Evolutionary conservation across 2,329 filamentous ascomycete genomes (phyloP).

Genomic region (Teratosphaeriaceae sp.): DNA sequence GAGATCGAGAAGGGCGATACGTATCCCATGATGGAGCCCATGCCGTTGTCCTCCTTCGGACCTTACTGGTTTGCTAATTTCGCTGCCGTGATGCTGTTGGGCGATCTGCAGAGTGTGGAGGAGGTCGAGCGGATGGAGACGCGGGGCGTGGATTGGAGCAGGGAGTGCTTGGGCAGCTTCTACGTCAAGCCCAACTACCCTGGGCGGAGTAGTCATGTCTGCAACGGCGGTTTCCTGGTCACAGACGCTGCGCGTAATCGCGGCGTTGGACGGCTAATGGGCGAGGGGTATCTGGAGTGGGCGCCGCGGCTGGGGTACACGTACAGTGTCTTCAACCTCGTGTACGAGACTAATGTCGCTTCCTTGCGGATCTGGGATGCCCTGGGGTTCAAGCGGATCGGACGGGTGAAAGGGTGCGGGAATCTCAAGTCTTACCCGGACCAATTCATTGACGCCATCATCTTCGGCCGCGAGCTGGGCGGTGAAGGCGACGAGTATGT

Average conservation of each 20-base stretch:
- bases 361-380: conserved; percentile 89
- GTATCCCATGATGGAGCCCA: conserved; percentile 76
- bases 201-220: conserved; percentile 82
- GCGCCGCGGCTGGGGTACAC: conserved; percentile 64
- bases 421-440: conserved; percentile 42
- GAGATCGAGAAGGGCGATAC: conserved; percentile 91
- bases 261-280: conserved; percentile 47
- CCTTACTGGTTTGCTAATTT: conserved; percentile 91
- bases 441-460: conserved; percentile 45
- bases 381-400: conserved; percentile 86
- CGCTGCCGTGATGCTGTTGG: conserved; percentile 78
- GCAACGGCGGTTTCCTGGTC: conserved; percentile 54
- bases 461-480: conserved; percentile 55
- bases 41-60: conserved; percentile 68
- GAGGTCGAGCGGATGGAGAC: conserved; percentile 43
- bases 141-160: conserved; percentile 61
- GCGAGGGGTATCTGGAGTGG: conserved; percentile 47
- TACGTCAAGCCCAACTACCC: conserved; percentile 95
- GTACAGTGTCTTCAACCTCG: conserved; percentile 89
- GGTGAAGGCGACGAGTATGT: conserved; percentile 72
- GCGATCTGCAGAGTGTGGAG: conserved; percentile 59
- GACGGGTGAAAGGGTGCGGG: conserved; percentile 58
- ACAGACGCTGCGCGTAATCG: conserved; percentile 42
- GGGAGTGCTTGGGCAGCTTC: conserved; percentile 79
- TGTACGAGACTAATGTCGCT: conserved; percentile 89